Percentiles rank a stretch among this genome's conserved stretches.
Evolutionary conservation across 352 stramenopile genomes (phyloP).

Genomic region (Globisporangium cystogenes): DNA sequence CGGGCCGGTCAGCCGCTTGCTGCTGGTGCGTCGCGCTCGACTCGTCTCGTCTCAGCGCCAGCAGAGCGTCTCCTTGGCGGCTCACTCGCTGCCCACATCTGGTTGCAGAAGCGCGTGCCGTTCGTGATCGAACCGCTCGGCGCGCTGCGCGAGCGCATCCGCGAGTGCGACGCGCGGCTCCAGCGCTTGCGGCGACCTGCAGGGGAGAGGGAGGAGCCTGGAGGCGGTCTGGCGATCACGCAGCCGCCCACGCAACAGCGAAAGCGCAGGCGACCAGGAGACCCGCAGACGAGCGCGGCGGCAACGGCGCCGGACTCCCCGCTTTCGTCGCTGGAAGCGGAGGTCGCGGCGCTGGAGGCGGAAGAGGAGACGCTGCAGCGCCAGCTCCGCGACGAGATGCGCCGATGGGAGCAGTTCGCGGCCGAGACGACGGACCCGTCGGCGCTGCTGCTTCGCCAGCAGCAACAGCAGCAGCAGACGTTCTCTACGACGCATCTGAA

Average conservation of each 20-base stretch:
- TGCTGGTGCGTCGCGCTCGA: conserved; percentile 14
- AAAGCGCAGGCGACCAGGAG: not conserved
- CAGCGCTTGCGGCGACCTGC: not conserved
- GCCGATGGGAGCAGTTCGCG: conserved; percentile 16
- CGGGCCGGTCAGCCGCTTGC: conserved; percentile 13
- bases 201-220: not conserved
- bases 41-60: not conserved
- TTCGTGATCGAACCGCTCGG: conserved; percentile 3
- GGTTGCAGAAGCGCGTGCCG: conserved; percentile 7
- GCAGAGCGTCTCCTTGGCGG: no score
- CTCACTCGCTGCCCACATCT: no score
- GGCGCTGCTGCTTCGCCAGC: conserved; percentile 1
- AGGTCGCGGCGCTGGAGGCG: not conserved
- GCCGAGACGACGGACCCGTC: conserved; percentile 4
- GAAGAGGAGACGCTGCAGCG: not conserved
- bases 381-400: conserved; percentile 3
- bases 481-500: conserved; percentile 27
- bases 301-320: not conserved
- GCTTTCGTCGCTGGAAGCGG: not conserved
- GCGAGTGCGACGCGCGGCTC: conserved; percentile 1
- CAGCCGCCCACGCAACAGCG: not conserved
- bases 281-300: not conserved
- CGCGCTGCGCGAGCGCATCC: conserved; percentile 4
- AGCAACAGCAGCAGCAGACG: conserved; percentile 7
- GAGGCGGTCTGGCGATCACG: not conserved